phyloP scores from a whole-genome alignment of 768 basidiomycete genomes.

The Lactarius trivialis region DNA sequence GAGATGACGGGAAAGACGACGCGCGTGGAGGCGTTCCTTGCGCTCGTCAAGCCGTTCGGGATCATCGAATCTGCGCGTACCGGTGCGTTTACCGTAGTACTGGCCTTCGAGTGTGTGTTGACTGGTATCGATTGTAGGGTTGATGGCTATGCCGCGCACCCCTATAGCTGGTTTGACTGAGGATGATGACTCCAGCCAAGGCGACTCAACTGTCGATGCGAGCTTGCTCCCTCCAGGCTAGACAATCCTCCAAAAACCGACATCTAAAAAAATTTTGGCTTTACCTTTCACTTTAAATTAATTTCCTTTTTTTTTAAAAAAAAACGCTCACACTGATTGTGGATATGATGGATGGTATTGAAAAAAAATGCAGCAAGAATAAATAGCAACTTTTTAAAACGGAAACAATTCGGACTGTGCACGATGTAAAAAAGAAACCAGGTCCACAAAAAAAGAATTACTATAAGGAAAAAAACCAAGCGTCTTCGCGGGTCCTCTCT shows the following conservation, averaged over 20 bases:
- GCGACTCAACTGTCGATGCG: conserved; percentile 70
- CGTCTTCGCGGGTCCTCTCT: not conserved
- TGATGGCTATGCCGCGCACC: conserved; percentile 98
- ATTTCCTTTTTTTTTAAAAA: not conserved
- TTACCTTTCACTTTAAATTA: not conserved
- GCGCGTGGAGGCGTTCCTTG: conserved; percentile 89
- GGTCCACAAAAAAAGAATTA: not conserved
- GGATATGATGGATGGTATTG: conserved; percentile 8
- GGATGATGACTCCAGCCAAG: conserved; percentile 46
- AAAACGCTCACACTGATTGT: not conserved
- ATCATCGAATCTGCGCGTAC: conserved; percentile 93
- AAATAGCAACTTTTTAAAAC: conserved; percentile 3
- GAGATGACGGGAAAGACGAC: conserved; percentile 91
- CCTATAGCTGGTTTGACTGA: conserved; percentile 61
- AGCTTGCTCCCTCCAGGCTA: conserved; percentile 93
- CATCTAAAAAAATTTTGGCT: not conserved
- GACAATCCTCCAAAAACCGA: not conserved
- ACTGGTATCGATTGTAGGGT: conserved; percentile 43
- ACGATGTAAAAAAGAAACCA: not conserved
- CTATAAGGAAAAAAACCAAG: not conserved
- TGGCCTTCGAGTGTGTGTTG: not conserved
- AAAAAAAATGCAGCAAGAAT: conserved; percentile 17
- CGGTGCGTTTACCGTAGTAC: conserved; percentile 43
- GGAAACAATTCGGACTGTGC: not conserved
- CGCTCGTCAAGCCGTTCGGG: conserved; percentile 87